Evolutionary conservation across 2,329 filamentous ascomycete species (phyloP), one percentile per base, ranked within the genome.

Genomic region (Apiospora saccharicola): DNA sequence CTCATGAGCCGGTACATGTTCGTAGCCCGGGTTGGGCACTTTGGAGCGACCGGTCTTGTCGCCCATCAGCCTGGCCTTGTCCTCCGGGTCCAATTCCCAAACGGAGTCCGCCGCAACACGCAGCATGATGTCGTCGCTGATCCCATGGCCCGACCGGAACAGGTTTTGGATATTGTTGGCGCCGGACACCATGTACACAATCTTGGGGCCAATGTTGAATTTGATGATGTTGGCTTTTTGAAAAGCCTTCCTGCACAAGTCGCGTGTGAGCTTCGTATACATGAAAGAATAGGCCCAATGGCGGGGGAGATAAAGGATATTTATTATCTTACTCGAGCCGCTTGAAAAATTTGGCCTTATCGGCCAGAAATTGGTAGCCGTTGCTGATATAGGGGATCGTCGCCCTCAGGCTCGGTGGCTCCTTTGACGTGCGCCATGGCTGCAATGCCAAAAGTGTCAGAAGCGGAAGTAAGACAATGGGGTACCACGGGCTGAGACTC

Each of bases 41-140:
- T 73, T 75, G 19, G 19, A 22, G 2, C 75, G 70, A 0, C 77
- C 78, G 1, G 75, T 71, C 12, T 43, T 64, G 46, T 79, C 77
- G 8, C 67, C 53, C 3, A 12, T 53, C 46, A 75, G 77, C 24
- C 67, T 72, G 13, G 30, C 41, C 13, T 76, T 14, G 43, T 79
- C 77, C 4, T 68, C n/a, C 30, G 67, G 64, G 0, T 72, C 34
- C 67, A 76, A 71, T 12, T 72, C 73, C 51, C 69, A 76, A 30
- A 74, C 68, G 57, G 73, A 74, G 0, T 74, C 68, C 13, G 75
- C 14, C 5, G 76, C 47, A 0, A 73, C 71, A 1, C 69, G 44
- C 4, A 73, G 53, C 51, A 75, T 71, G 19, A 69, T 69, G 19
- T 64, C 57, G 14, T 76, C 67, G 2, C 43, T 69, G 4, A 76